Conservation (phyloP, 1,139 yeast species). For the Taphrina flavorubra region DNA sequence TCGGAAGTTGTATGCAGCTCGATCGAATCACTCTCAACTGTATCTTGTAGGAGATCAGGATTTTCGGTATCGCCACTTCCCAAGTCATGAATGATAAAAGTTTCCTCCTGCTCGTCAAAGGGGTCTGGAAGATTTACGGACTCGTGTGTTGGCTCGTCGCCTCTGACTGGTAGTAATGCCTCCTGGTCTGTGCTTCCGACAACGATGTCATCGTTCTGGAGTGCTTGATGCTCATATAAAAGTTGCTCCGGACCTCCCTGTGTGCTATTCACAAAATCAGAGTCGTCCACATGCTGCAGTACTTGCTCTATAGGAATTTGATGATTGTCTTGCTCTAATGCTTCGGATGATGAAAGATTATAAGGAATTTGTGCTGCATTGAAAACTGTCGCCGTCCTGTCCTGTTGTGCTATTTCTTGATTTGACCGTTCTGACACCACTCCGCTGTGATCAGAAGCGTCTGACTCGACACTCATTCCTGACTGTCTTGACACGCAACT, state of each 20-base stretch:
- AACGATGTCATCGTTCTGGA: not conserved
- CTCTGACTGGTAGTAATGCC: not conserved
- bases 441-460: no score
- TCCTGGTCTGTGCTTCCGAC: conserved; percentile 3
- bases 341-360: not conserved
- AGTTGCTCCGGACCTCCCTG: conserved; percentile 2
- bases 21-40: not conserved
- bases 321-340: not conserved
- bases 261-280: not conserved
- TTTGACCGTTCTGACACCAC: no score
- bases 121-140: not conserved
- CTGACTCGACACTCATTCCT: no score
- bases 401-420: no score
- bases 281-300: not conserved
- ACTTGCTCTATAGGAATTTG: conserved; percentile 20
- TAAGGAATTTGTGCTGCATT: conserved; percentile 26
- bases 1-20: not conserved
- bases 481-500: no score
- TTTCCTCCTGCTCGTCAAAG: not conserved
- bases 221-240: conserved; percentile 14
- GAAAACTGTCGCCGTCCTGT: not conserved
- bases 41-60: not conserved
- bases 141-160: not conserved
- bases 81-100: not conserved
- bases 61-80: not conserved